Evolutionary conservation across 768 basidiomycete species (phyloP).

Genomic region (Tremella mesenterica): DNA sequence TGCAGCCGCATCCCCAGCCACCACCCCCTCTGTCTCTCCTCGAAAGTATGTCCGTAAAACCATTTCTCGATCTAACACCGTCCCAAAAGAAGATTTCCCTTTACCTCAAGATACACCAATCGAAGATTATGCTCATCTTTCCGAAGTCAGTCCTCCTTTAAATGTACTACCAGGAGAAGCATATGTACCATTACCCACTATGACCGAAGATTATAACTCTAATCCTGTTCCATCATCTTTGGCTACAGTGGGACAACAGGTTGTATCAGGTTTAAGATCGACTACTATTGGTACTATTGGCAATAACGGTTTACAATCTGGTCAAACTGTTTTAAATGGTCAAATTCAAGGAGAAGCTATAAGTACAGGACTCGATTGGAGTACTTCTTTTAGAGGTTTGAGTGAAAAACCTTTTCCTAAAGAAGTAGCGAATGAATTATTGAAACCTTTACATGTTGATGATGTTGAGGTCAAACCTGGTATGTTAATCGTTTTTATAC

Average conservation of each 20-base stretch:
- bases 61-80: too few relatives aligned
- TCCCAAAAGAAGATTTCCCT: too few relatives aligned
- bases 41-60: not conserved
- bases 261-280: too few relatives aligned
- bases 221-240: too few relatives aligned
- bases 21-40: not conserved
- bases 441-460: constrained; percentile 62
- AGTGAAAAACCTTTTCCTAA: constrained; percentile 66
- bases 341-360: not conserved
- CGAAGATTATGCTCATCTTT: not conserved
- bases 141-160: constrained; percentile 15
- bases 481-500: constrained; percentile 41
- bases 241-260: too few relatives aligned
- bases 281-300: too few relatives aligned
- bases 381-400: constrained; percentile 73
- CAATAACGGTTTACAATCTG: too few relatives aligned
- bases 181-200: not conserved
- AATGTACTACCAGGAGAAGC: constrained; percentile 2
- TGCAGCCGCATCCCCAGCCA: not conserved
- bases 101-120: not conserved
- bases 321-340: too few relatives aligned
- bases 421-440: constrained; percentile 62
- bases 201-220: too few relatives aligned
- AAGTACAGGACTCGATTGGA: constrained; percentile 56
- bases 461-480: constrained; percentile 95